Percentiles rank a stretch among this genome's conserved stretches.
Conservation (phyloP, 768 basidiomycete species). For the Leucocoprinus leucothites region DNA sequence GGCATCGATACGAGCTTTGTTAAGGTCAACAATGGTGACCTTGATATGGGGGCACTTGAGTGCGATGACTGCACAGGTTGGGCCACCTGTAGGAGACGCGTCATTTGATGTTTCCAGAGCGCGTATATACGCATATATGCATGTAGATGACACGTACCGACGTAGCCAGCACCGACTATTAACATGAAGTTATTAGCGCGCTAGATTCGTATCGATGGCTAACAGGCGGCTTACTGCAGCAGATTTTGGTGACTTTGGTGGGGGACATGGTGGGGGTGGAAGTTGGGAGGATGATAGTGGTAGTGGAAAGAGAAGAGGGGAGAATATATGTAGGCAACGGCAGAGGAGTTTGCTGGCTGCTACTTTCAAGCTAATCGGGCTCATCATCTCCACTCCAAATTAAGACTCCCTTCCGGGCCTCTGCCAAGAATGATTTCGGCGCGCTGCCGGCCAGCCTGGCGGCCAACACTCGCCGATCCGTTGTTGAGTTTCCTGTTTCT, state of each 20-base stretch:
- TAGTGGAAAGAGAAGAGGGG: slow-evolving; percentile 23
- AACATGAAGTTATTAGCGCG: slow-evolving; percentile 16
- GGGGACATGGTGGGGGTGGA: slow-evolving; percentile 38
- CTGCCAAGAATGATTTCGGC: not conserved
- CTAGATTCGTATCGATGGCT: not conserved
- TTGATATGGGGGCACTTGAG: slow-evolving; percentile 88
- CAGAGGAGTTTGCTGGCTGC: slow-evolving; percentile 11
- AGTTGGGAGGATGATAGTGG: slow-evolving; percentile 50
- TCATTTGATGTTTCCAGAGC: not conserved
- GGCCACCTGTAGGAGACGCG: slow-evolving; percentile 60
- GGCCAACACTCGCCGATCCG: slow-evolving; percentile 1
- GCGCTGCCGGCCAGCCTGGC: not conserved
- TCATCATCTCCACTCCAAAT: slow-evolving; percentile 3
- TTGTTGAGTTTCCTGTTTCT: no score
- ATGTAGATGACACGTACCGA: slow-evolving; percentile 54
- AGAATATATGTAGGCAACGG: not conserved
- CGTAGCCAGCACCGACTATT: slow-evolving; percentile 87
- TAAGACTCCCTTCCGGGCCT: not conserved
- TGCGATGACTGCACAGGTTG: slow-evolving; percentile 94
- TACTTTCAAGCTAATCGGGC: not conserved
- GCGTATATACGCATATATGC: not conserved
- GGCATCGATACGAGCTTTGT: slow-evolving; percentile 89
- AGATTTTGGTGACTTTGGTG: slow-evolving; percentile 73
- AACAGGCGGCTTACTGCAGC: slow-evolving; percentile 70
- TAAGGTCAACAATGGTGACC: slow-evolving; percentile 98